Evolutionary conservation across 2,329 filamentous ascomycete species (phyloP).

Genomic region (Diaporthe citrichinensis): DNA sequence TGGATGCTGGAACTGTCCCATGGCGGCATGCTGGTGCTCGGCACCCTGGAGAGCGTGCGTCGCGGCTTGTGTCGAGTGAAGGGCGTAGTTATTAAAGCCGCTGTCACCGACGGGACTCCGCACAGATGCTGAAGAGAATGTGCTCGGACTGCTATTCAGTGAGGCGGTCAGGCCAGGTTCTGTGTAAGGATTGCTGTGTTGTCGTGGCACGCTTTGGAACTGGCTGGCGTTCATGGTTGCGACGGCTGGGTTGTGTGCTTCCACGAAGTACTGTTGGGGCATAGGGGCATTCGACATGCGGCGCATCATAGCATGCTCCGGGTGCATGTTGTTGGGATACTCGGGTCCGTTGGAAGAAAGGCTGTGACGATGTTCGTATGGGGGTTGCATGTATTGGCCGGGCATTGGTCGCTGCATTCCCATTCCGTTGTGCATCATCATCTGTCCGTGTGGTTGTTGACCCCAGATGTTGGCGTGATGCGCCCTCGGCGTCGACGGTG

Average conservation of each 20-base stretch:
- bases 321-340: constrained; percentile 46
- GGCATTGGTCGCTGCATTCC: constrained; percentile 23
- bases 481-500: constrained; percentile 71
- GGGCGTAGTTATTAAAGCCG: constrained; percentile 65
- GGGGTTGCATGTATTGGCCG: constrained; percentile 63
- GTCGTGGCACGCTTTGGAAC: constrained; percentile 34
- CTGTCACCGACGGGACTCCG: constrained; percentile 68
- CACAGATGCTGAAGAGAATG: constrained; percentile 69
- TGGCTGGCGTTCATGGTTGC: constrained; percentile 70
- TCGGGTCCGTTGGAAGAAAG: constrained; percentile 59
- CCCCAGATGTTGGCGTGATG: constrained; percentile 9
- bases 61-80: constrained; percentile 63
- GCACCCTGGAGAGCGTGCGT: constrained; percentile 63
- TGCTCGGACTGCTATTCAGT: constrained; percentile 71
- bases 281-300: constrained; percentile 59
- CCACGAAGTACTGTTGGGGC: constrained; percentile 68
- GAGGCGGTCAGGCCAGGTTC: constrained; percentile 62
- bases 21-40: constrained; percentile 58
- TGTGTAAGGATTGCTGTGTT: constrained; percentile 61
- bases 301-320: constrained; percentile 58
- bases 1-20: constrained; percentile 49
- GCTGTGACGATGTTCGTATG: constrained; percentile 63
- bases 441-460: constrained; percentile 23
- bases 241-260: constrained; percentile 73
- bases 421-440: constrained; percentile 33